Evolutionary conservation across 495 filamentous ascomycete genomes (phyloP), one percentile per base, ranked within the genome.

Genomic region (Penicillium paradoxum): DNA sequence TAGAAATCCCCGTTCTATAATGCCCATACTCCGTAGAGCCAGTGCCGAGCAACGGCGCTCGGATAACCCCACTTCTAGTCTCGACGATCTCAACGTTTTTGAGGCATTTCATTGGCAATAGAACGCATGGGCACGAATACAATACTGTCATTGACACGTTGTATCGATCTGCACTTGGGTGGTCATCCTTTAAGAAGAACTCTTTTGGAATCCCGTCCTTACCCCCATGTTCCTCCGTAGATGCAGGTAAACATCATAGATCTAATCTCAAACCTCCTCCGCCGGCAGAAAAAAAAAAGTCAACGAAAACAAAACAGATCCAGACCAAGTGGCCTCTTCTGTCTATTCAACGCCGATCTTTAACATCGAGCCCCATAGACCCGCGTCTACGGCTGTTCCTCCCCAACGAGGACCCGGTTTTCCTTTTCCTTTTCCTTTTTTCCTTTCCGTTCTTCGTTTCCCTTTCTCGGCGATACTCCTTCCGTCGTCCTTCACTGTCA

Each of bases 51-150:
- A 13, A 44, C 14, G 32, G 32, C 45, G 47, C 53, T 62, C 53
- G 62, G 54, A 49, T 51, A 56, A 59, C 62, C 59, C 59, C 62
- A 54, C 59, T 40, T 57, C 27, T 48, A 40, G 36, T 11, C 45
- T 15, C 45, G 58, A 36, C 54, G 60, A 58, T 61, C 55, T 22
- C 15, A 42, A 27, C 19, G 17, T 17, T 46, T 34, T 51, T 45
- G 46, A 44, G 33, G 49, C 49, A 30, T 55, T 38, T 63, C 34
- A 63, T 63, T 64, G 58, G 58, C 55, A 53, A 50, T 24, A 13
- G 45, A 22, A n/a, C 29, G 22, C 36, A 27, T 14, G 9, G 8
- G n/a, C 24, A n/a, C 5, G 3, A 19, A 8, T 30, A 22, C 34
- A 11, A 37, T n/a, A 6, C n/a, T 15, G 34, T 37, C n/a, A 41